phyloP scores from a whole-genome alignment of 345 rosid genomes.

The Luvunga scandens region DNA sequence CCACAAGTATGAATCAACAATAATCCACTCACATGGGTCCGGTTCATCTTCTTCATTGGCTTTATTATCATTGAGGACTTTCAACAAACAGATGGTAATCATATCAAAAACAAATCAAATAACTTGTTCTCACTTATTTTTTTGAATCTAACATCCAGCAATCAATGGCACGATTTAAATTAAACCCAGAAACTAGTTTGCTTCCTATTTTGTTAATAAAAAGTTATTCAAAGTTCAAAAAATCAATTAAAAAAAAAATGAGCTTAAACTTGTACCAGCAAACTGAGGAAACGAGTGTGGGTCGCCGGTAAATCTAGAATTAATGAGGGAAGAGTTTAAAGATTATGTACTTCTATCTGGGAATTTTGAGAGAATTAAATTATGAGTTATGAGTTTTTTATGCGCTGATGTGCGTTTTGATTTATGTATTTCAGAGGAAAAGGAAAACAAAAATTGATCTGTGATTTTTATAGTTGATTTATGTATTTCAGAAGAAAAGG shows the following conservation, averaged over 20 bases:
- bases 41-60: neutral
- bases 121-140: rapidly evolving
- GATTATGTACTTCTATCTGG: neutral
- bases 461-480: neutral
- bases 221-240: neutral
- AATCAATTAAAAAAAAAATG: neutral
- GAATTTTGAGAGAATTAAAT: neutral
- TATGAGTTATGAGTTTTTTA: too few species aligned
- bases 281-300: neutral
- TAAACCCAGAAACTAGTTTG: slow-evolving; percentile 8
- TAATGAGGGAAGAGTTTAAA: neutral
- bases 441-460: neutral
- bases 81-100: slow-evolving; percentile 2
- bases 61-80: neutral
- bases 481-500: neutral
- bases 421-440: neutral
- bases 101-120: neutral
- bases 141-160: neutral
- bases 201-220: neutral
- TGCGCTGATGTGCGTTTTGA: neutral
- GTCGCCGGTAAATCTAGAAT: neutral
- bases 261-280: neutral
- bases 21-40: neutral
- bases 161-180: neutral
- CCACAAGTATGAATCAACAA: neutral